These are phyloP conservation scores for Pyricularia pennisetigena DNA, from an alignment of 2,329 filamentous ascomycete species.

Conservation along the genomic window DNA sequence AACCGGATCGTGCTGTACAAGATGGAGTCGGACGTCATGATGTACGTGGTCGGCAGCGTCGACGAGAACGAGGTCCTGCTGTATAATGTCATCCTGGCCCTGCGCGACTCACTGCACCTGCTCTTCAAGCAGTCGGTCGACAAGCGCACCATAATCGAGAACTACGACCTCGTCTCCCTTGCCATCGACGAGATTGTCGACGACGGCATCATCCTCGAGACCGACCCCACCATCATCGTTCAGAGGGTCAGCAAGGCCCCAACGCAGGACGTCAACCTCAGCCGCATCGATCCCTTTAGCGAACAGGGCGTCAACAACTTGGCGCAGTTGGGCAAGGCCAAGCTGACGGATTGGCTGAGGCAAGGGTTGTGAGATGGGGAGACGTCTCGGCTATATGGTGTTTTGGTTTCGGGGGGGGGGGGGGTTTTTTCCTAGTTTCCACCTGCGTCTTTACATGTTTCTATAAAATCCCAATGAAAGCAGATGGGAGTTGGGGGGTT, in stretches of 20 bases:
- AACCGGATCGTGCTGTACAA: slow-evolving; percentile 96
- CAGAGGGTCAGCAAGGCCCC: slow-evolving; percentile 89
- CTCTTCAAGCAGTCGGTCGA: slow-evolving; percentile 94
- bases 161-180: slow-evolving; percentile 92
- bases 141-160: slow-evolving; percentile 95
- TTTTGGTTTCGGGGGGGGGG: no score
- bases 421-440: background rate
- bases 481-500: slow-evolving; percentile 13
- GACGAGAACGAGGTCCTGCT: slow-evolving; percentile 97
- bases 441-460: background rate
- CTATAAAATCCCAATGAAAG: slow-evolving; percentile 3
- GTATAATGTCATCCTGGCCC: slow-evolving; percentile 87
- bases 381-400: slow-evolving; percentile 2
- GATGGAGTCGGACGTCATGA: slow-evolving; percentile 91
- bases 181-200: slow-evolving; percentile 93
- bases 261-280: slow-evolving; percentile 80
- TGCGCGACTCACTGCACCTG: slow-evolving; percentile 82
- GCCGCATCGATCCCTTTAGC: slow-evolving; percentile 80
- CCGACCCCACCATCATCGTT: slow-evolving; percentile 87
- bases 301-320: slow-evolving; percentile 93
- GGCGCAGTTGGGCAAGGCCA: slow-evolving; percentile 87
- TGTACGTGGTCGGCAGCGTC: slow-evolving; percentile 80
- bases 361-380: slow-evolving; percentile 57
- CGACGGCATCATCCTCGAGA: slow-evolving; percentile 94
- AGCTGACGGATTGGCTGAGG: slow-evolving; percentile 82